Percentiles rank a stretch among this genome's conserved stretches.
These are phyloP conservation scores for Trichoderma koningiopsis DNA, from an alignment of 2,329 filamentous ascomycete species.

Conservation along the genomic window DNA sequence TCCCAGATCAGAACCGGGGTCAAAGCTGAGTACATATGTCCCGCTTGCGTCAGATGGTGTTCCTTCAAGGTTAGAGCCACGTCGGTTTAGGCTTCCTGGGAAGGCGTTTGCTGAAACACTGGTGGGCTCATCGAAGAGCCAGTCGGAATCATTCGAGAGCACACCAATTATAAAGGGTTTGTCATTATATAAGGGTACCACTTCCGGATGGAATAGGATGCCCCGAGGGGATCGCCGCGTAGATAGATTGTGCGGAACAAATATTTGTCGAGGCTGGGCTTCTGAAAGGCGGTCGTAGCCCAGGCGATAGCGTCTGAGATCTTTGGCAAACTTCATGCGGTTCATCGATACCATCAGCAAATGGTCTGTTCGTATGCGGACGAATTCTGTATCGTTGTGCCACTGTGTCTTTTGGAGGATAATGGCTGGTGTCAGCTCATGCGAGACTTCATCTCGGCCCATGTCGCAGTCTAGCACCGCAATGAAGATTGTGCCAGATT, in stretches of 20 bases:
- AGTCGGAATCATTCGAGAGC: slow-evolving; percentile 34
- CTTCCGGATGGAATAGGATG: slow-evolving; percentile 33
- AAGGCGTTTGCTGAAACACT: no score
- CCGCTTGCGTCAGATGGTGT: slow-evolving; percentile 20
- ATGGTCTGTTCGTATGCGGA: slow-evolving; percentile 34
- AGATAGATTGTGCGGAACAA: slow-evolving; percentile 31
- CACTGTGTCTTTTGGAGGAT: slow-evolving; percentile 36
- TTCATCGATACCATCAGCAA: slow-evolving; percentile 35
- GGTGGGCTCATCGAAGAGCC: slow-evolving; percentile 31
- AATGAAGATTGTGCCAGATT: slow-evolving; percentile 34
- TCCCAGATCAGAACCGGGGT: slow-evolving; percentile 30
- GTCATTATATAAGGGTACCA: background rate
- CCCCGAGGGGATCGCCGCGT: slow-evolving; percentile 32
- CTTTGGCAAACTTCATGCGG: slow-evolving; percentile 33
- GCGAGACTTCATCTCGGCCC: slow-evolving; percentile 30
- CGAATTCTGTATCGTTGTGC: slow-evolving; percentile 35
- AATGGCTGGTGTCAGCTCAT: slow-evolving; percentile 29
- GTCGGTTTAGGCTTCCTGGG: background rate
- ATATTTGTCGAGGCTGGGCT: slow-evolving; percentile 29
- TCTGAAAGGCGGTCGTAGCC: background rate
- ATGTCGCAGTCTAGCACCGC: slow-evolving; percentile 37
- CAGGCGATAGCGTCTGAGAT: slow-evolving; percentile 25
- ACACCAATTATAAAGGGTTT: slow-evolving; percentile 27
- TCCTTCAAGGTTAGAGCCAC: background rate
- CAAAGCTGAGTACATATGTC: slow-evolving; percentile 35